Base-by-base conservation (phyloP, 805 yeast species). In the Candida orba region DNA sequence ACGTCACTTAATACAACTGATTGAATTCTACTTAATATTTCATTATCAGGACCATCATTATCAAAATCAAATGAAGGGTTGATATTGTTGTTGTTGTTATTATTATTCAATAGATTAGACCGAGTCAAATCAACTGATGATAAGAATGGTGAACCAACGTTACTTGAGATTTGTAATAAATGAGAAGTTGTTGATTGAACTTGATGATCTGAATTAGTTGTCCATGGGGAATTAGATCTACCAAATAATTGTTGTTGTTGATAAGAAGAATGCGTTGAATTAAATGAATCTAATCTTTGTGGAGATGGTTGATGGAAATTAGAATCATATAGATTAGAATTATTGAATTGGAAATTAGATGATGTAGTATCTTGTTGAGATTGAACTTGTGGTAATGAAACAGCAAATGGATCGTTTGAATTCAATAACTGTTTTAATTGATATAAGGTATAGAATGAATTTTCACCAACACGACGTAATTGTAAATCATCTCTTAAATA, bases 321-420 rank as follows among this genome's bases (percentile, higher is more conserved):
- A 13, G 24, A 18, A 4, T 37, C 39, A 18, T 18, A 31, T 15
- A 31, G 15, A n/a, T 15, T 20, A 29, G 14, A 12, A n/a, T 37
- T 27, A 14, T 25, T 29, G 29, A 38, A 31, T 30, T 30, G 33
- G 34, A 47, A 45, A 12, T 46, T 20, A 3, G 41, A 24, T 22
- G 24, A 49, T 23, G 37, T 20, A 20, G 4, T 20, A 20, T 20
- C 22, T 20, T 20, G 22, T 20, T 20, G 22, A 20, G 22, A 20
- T 4, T 39, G 42, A 14, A 39, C 40, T 48, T 43, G 12, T 48
- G 39, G 80, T 37, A 79, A 65, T 5, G 87, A 81, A 7, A 73
- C 67, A 42, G 71, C 59, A 59, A 86, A 87, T 3, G 95, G 95
- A 36, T 69, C 84, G 2, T 89, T 89, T 36, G 69, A 67, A n/a